Conservation (phyloP, 2,329 filamentous ascomycete species). For the Xylariaceae sp. region DNA sequence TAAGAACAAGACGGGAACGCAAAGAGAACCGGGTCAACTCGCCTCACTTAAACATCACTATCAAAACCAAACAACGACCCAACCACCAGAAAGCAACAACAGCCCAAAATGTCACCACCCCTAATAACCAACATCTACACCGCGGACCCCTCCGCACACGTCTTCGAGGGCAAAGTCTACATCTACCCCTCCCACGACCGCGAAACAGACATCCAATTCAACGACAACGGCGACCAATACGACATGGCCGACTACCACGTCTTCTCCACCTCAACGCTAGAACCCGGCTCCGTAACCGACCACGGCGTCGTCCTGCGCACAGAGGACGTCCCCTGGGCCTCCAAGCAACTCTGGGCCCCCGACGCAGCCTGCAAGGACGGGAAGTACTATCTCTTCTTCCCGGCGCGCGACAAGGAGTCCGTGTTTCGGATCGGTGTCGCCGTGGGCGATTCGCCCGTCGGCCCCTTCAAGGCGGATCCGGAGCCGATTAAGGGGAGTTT, state of each 20-base stretch:
- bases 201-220: slow-evolving; percentile 67
- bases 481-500: slow-evolving; percentile 63
- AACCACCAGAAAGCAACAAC: not conserved
- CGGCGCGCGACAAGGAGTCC: slow-evolving; percentile 63
- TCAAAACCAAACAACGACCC: not conserved
- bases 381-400: slow-evolving; percentile 71
- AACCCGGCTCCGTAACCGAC: slow-evolving; percentile 51
- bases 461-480: slow-evolving; percentile 63
- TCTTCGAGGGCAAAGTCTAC: slow-evolving; percentile 70
- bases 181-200: slow-evolving; percentile 79
- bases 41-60: not conserved
- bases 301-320: slow-evolving; percentile 61
- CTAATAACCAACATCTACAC: slow-evolving; percentile 73
- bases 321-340: slow-evolving; percentile 68
- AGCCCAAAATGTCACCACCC: slow-evolving; percentile 46
- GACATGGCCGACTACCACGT: slow-evolving; percentile 84
- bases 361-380: slow-evolving; percentile 64
- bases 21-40: not conserved
- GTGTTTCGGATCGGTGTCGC: slow-evolving; percentile 74
- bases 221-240: slow-evolving; percentile 82
- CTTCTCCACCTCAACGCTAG: slow-evolving; percentile 52
- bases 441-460: slow-evolving; percentile 55
- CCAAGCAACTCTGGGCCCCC: slow-evolving; percentile 75
- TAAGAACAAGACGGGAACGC: not conserved
- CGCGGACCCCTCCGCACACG: slow-evolving; percentile 74